Percentiles rank a stretch among this genome's conserved stretches.
Evolutionary conservation across 192 early-diverging fungal genomes (phyloP).

Genomic region (Backusella sp.): DNA sequence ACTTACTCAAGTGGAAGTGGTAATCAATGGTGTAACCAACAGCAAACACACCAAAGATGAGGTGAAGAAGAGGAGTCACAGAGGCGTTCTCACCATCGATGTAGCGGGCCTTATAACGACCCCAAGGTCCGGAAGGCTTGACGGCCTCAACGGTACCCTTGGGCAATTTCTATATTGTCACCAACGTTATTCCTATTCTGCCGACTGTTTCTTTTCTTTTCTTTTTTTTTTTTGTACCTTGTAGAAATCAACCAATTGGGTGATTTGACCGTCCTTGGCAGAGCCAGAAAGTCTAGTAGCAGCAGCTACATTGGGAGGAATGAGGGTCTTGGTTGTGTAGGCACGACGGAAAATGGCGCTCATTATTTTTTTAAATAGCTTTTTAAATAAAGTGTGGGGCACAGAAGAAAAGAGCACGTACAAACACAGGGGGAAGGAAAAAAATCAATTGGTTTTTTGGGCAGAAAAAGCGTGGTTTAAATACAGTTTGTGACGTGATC

Average conservation of each 20-base stretch:
- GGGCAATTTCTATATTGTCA: constrained; percentile 51
- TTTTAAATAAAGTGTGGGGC: not conserved
- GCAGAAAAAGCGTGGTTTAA: not conserved
- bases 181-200: no score
- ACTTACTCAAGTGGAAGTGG: constrained; percentile 74
- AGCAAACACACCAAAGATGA: constrained; percentile 57
- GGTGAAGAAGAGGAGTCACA: constrained; percentile 62
- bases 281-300: constrained; percentile 59
- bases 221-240: constrained; percentile 29
- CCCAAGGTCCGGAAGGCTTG: constrained; percentile 54
- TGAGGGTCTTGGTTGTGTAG: constrained; percentile 52
- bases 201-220: no score
- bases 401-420: not conserved
- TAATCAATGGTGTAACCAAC: constrained; percentile 74
- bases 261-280: constrained; percentile 55
- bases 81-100: constrained; percentile 70
- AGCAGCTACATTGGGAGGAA: constrained; percentile 73
- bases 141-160: constrained; percentile 58
- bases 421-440: not conserved
- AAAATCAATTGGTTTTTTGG: not conserved
- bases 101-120: constrained; percentile 69
- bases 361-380: constrained; percentile 14
- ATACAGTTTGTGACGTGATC: not conserved
- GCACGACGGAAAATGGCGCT: constrained; percentile 42
- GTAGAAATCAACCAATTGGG: constrained; percentile 70